Conservation (phyloP, 2,329 filamentous ascomycete genomes). For the Ramichloridium luteum region DNA sequence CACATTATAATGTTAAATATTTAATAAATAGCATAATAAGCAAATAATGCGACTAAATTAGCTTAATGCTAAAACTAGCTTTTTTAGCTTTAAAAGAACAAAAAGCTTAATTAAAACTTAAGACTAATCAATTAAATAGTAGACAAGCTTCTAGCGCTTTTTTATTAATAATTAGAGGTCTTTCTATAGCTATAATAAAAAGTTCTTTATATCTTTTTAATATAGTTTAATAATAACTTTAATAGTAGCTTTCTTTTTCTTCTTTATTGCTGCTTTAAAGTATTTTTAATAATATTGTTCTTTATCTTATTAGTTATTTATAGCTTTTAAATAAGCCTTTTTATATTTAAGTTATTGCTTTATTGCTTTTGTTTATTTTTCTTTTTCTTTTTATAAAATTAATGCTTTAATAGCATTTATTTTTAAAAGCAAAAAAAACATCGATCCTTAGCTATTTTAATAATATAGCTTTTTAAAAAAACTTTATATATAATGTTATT, state of each 20-base stretch:
- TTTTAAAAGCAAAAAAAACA: too few species aligned
- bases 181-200: too few species aligned
- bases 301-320: constrained; percentile 1
- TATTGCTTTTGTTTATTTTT: too few species aligned
- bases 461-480: constrained; percentile 1
- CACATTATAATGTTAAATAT: not conserved
- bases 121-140: too few species aligned
- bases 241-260: not conserved
- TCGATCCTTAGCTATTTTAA: too few species aligned
- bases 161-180: too few species aligned
- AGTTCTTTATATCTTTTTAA: too few species aligned
- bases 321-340: too few species aligned
- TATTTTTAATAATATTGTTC: constrained; percentile 2
- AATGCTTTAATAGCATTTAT: not conserved
- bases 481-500: too few species aligned
- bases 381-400: not conserved
- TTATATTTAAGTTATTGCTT: too few species aligned
- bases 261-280: not conserved
- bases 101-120: constrained; percentile 9
- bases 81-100: constrained; percentile 11
- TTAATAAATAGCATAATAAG: constrained; percentile 1
- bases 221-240: too few species aligned
- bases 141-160: too few species aligned
- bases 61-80: constrained; percentile 16
- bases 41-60: constrained; percentile 7